Percentiles rank a stretch among this genome's conserved stretches.
Evolutionary conservation across 1,284 basidiomycete genomes (phyloP).

Genomic region (Moniliophthora roreri): DNA sequence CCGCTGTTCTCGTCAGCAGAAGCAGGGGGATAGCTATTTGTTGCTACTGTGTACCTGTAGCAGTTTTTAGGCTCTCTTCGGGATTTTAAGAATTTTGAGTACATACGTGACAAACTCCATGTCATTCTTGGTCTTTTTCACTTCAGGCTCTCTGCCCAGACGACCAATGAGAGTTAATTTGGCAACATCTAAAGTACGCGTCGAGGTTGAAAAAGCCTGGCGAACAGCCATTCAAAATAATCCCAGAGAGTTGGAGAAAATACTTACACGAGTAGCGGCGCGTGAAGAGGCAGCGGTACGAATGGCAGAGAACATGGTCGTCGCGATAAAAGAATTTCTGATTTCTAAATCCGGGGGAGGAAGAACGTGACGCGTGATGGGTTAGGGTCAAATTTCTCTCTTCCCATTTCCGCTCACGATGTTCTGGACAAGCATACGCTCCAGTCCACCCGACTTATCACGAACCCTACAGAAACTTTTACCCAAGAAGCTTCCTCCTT

Average conservation of each 20-base stretch:
- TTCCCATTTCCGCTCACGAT: no score
- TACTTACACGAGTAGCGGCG: slow-evolving; percentile 48
- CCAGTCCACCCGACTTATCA: slow-evolving; percentile 26
- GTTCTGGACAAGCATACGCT: slow-evolving; percentile 30
- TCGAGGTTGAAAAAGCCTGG: slow-evolving; percentile 70
- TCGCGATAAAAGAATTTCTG: background rate
- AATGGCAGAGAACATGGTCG: slow-evolving; percentile 47
- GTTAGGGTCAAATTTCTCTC: no score
- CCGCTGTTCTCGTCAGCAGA: slow-evolving; percentile 61
- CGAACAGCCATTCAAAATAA: background rate
- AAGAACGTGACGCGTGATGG: no score
- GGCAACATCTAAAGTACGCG: slow-evolving; percentile 60
- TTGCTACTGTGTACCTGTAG: slow-evolving; percentile 68
- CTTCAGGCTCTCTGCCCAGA: slow-evolving; percentile 69
- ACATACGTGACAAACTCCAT: slow-evolving; percentile 76
- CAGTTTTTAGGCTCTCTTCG: background rate
- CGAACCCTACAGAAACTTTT: slow-evolving; percentile 53
- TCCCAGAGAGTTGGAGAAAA: background rate
- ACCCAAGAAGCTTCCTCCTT: slow-evolving; percentile 51
- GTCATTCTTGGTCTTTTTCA: slow-evolving; percentile 65
- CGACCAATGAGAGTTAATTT: slow-evolving; percentile 77
- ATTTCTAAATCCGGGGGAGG: background rate
- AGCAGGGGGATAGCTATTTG: slow-evolving; percentile 58
- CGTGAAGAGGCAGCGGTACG: slow-evolving; percentile 43
- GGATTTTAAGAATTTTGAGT: background rate